Evolutionary conservation across 345 rosid genomes (phyloP), one percentile per base, ranked within the genome.

Genomic region (Acer yangbiense): DNA sequence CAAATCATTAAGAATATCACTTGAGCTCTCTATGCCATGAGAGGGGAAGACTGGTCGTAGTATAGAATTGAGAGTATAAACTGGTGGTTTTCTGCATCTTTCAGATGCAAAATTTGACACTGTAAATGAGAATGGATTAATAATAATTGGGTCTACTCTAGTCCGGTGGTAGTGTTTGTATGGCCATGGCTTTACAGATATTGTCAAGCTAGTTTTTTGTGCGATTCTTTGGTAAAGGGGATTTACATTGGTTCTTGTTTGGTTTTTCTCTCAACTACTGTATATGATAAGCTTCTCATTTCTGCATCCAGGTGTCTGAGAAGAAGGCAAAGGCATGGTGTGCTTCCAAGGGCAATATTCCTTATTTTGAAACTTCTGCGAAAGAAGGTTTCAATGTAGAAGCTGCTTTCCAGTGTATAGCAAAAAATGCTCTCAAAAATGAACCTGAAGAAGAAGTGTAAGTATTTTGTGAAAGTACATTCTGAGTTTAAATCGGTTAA

Each of bases 291-390:
- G 23, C 44, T 54, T 18, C 55, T 66, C n/a, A 43, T 76, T 74
- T 48, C 35, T 65, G 18, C 27, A 41, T 79, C 43, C 65, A 94
- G 98, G 97, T 93, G 48, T 93, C 95, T 39, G 97, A 93, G 91
- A 94, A 94, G 78, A 94, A 93, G 79, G 97, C 94, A 0, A 93
- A 91, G 86, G 97, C 98, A 44, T 93, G 98, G 97, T 93, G 97
- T 86, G 95, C 98, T 17, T 90, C 98, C 9, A 94, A 89, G 84
- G 97, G 97, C 69, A 93, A 89, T 85, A 93, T 94, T 67, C 96
- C 97, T 60, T 93, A 94, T 80, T 94, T 93, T 68, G 98, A 94
- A 84, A 94, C 98, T 29, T 93, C 98, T 1, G 98, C 98, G 0
- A 93, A 93, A 79, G 98, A 94, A 87, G 98, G 98, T 21, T 86